Evolutionary conservation across 2,329 filamentous ascomycete genomes (phyloP), one percentile per base, ranked within the genome.

Genomic region (Sporothrix sp.): DNA sequence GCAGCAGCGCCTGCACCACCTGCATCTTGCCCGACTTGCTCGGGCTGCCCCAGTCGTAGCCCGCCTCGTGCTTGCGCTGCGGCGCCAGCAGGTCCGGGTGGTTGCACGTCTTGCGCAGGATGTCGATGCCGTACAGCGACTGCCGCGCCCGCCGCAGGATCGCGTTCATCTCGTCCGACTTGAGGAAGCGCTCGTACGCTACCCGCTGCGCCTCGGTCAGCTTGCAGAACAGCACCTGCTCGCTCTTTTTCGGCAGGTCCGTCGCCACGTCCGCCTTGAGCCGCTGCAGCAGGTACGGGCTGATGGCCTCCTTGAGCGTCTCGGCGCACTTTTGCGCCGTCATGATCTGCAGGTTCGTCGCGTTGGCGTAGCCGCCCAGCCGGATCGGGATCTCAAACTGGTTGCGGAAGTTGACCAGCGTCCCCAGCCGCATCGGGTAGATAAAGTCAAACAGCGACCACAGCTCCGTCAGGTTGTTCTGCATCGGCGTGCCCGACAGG

Each of bases 391-490:
- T 85, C 62, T 97, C 93, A 57, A 98, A 97, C 54, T 95, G 83
- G 53, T 83, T 84, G 40, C 89, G 81, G 63, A 98, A 98, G 56
- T 86, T 88, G 52, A 96, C 85, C 11, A 97, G 73, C 0, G 87
- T 96, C 0, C 93, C 94, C 6, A 98, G 71, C 13, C 90, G 84
- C 87, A 97, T 96, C 0, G 94, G 93, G 55, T 89, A 97, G 52
- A 97, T 85, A 62, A 98, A 98, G 63, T 98, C 94, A 62, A 98
- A 97, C 0, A 98, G 71, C 0, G 91, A 97, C 91, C 93, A 98
- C 0, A 98, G 72, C 64, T 98, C 94, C 0, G 85, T 84, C 23
- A 98, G 69, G 56, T 96, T 97, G 65, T 98, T 98, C 65, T 98
- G 94, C 74, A 98, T 94, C 0, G 94, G 94, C 0, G 93, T 98